phyloP scores from a whole-genome alignment of 345 rosid genomes.

The Hibiscus trionum region DNA sequence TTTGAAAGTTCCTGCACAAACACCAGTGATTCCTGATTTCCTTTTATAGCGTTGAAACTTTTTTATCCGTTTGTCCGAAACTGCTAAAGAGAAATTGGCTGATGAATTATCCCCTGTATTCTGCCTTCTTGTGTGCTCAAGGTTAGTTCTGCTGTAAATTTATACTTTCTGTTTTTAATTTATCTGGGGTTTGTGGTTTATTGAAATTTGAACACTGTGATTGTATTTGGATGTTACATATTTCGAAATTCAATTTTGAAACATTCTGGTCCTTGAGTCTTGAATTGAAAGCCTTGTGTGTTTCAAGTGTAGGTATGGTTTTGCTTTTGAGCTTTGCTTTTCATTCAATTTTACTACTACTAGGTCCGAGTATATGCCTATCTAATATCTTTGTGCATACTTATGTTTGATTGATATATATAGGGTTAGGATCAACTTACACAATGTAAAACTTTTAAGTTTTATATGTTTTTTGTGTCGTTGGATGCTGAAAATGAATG shows the following conservation, averaged over 20 bases:
- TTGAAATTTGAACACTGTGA: conserved; percentile 1
- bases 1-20: conserved; percentile 25
- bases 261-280: background rate
- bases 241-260: conserved; percentile 7
- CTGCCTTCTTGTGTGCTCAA: background rate
- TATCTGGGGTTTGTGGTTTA: background rate
- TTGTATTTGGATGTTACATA: conserved; percentile 2
- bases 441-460: too few species aligned
- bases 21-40: conserved; percentile 59
- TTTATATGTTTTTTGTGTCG: too few species aligned
- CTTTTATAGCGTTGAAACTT: conserved; percentile 42
- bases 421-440: too few species aligned
- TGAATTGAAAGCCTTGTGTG: background rate
- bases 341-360: background rate
- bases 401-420: background rate
- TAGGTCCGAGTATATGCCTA: background rate
- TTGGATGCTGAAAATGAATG: too few species aligned
- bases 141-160: conserved; percentile 28
- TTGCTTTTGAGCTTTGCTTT: background rate
- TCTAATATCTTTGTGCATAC: background rate
- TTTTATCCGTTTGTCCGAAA: background rate
- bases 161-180: conserved; percentile 2
- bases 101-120: conserved; percentile 5
- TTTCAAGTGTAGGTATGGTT: background rate
- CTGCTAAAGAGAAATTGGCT: conserved; percentile 12